These are phyloP conservation scores for Hansenula lynferdii DNA, from an alignment of 1,139 yeast species.

Conservation along the genomic window DNA sequence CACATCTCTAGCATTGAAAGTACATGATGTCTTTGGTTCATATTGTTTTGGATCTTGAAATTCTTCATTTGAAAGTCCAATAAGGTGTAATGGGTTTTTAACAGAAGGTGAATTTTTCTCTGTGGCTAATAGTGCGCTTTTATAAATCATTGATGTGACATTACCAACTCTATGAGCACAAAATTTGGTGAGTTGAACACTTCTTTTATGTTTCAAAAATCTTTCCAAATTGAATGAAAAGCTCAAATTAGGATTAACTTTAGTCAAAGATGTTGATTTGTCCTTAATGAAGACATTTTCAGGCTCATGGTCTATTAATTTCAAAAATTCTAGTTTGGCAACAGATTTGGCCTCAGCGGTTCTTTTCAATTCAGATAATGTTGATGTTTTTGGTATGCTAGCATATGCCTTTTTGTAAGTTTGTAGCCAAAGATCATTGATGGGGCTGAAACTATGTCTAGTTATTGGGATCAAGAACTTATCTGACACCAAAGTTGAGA, in stretches of 20 bases:
- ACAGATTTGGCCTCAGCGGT: conserved; percentile 59
- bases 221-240: conserved; percentile 63
- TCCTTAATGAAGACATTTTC: conserved; percentile 31
- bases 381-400: conserved; percentile 45
- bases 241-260: conserved; percentile 45
- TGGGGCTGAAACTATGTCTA: conserved; percentile 35
- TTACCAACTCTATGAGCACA: conserved; percentile 69
- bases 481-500: conserved; percentile 45
- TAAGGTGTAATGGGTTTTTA: conserved; percentile 27
- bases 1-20: conserved; percentile 52
- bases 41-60: conserved; percentile 21
- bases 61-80: conserved; percentile 32
- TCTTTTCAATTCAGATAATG: conserved; percentile 58
- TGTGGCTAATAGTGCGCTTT: conserved; percentile 48
- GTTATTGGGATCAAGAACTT: conserved; percentile 56
- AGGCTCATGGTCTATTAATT: conserved; percentile 32
- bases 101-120: conserved; percentile 52
- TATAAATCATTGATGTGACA: conserved; percentile 61
- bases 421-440: conserved; percentile 52
- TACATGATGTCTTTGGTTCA: conserved; percentile 28
- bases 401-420: conserved; percentile 48
- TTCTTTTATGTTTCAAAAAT: conserved; percentile 63
- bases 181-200: conserved; percentile 55
- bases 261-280: conserved; percentile 27
- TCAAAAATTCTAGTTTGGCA: conserved; percentile 43